Conservation (phyloP, 2,329 filamentous ascomycete species). For the Fusarium sp. region DNA sequence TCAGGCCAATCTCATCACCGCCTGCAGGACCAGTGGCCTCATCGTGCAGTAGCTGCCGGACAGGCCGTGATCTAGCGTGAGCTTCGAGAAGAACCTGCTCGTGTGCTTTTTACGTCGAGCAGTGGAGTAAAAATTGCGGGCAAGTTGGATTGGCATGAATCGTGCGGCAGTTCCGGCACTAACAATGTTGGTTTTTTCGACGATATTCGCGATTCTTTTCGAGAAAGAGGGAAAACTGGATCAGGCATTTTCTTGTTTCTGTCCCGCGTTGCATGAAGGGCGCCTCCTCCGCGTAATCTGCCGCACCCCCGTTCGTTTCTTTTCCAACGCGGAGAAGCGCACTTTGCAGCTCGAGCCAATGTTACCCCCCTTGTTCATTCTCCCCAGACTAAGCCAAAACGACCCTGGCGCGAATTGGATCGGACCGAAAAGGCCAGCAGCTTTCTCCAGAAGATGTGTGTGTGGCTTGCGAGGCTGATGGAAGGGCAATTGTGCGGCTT, state of each 20-base stretch:
- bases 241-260: neutral
- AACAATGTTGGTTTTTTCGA: neutral
- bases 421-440: conserved; percentile 46
- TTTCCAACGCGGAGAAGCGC: conserved; percentile 42
- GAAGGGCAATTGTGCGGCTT: conserved; percentile 1
- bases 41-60: conserved; percentile 46
- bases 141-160: conserved; percentile 20
- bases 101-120: conserved; percentile 26
- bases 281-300: conserved; percentile 18
- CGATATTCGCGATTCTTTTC: neutral
- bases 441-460: neutral
- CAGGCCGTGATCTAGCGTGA: conserved; percentile 35
- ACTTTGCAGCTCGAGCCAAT: neutral
- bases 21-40: conserved; percentile 28
- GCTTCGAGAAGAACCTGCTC: conserved; percentile 42
- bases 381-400: conserved; percentile 36
- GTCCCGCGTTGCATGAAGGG: neutral
- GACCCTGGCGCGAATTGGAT: conserved; percentile 21
- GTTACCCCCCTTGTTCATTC: neutral
- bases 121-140: neutral
- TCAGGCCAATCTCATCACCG: conserved; percentile 8
- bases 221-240: neutral
- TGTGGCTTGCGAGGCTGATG: conserved; percentile 37
- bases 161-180: conserved; percentile 10
- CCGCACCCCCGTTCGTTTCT: conserved; percentile 6